Conservation (phyloP, 495 filamentous ascomycete species). For the Talaromyces adpressus region DNA sequence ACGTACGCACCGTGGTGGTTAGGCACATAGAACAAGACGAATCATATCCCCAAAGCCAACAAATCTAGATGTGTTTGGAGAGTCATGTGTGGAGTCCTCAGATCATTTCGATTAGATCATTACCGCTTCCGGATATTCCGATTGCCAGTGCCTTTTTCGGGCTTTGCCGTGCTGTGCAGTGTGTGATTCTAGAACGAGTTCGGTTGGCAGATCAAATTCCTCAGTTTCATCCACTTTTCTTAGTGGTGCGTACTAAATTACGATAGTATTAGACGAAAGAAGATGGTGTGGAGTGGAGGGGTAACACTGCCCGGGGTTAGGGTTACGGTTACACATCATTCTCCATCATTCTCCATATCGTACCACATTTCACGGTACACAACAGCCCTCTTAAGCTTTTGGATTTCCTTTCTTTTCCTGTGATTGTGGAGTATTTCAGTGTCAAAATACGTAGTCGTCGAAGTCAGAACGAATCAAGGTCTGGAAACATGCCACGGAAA, state of each 20-base stretch:
- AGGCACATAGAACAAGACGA: background rate
- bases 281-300: background rate
- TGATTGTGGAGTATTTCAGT: background rate
- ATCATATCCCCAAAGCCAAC: background rate
- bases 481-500: background rate
- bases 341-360: background rate
- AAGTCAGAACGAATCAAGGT: background rate
- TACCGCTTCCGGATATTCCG: constrained; percentile 1
- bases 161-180: too few species aligned
- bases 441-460: background rate
- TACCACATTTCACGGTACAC: background rate
- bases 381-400: background rate
- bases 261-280: background rate
- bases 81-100: background rate
- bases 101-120: background rate
- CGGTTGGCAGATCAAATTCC: background rate
- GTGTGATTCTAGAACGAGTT: background rate
- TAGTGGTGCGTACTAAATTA: background rate
- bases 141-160: background rate
- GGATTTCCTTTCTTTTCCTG: background rate
- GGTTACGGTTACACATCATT: background rate
- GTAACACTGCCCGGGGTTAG: background rate
- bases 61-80: background rate
- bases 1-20: background rate
- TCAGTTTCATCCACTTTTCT: background rate